phyloP scores from a whole-genome alignment of 192 early-diverging fungal genomes.

The Entomortierella beljakovae region DNA sequence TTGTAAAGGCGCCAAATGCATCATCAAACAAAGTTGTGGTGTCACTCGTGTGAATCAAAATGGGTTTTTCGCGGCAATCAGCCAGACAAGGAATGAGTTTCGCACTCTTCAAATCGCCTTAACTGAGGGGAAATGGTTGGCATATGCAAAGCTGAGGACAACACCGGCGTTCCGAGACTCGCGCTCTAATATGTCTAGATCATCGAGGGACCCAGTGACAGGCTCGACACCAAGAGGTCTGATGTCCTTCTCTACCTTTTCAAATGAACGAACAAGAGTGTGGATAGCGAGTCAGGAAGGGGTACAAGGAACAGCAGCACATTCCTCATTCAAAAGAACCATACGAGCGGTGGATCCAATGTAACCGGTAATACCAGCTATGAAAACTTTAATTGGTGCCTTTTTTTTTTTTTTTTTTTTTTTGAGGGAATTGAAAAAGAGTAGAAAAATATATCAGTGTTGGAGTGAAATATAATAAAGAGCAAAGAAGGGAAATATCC shows the following conservation, averaged over 20 bases:
- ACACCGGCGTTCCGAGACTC: constrained; percentile 39
- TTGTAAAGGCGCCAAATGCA: constrained; percentile 7
- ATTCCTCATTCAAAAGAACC: constrained; percentile 26
- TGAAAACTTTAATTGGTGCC: constrained; percentile 32
- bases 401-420: constrained; percentile 3
- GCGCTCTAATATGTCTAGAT: neutral
- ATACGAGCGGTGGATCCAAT: constrained; percentile 27
- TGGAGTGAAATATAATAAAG: too few relatives aligned
- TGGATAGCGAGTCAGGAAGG: constrained; percentile 3
- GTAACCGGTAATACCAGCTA: constrained; percentile 41
- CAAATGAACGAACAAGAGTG: constrained; percentile 28
- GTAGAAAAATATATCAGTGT: too few relatives aligned
- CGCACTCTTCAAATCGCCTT: constrained; percentile 32
- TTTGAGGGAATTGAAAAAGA: too few relatives aligned
- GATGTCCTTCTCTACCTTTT: constrained; percentile 27
- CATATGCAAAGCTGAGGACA: constrained; percentile 31
- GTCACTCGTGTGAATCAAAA: constrained; percentile 46
- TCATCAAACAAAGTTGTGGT: constrained; percentile 30
- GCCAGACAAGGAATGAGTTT: neutral
- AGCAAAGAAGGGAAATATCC: too few relatives aligned
- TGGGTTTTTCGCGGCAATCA: constrained; percentile 18
- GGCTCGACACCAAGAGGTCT: constrained; percentile 38
- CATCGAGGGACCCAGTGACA: constrained; percentile 39
- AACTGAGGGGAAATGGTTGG: constrained; percentile 32
- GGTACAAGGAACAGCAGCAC: too few relatives aligned